Evolutionary conservation across 2,329 filamentous ascomycete species (phyloP).

Genomic region (Cryoendolithus antarcticus): DNA sequence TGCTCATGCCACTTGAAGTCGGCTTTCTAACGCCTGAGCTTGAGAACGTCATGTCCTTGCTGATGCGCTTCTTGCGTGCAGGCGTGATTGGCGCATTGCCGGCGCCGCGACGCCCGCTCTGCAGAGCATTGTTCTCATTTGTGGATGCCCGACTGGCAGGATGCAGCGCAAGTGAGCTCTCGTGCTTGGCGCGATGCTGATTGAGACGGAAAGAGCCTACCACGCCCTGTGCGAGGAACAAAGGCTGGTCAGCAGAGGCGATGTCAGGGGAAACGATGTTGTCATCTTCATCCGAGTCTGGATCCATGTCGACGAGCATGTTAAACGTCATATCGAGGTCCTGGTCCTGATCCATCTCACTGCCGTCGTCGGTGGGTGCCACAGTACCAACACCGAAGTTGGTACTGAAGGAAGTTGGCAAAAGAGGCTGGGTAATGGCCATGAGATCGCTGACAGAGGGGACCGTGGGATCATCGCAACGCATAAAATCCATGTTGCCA

Average conservation of each 20-base stretch:
- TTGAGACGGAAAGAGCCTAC: conserved; percentile 66
- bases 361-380: conserved; percentile 3
- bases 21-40: conserved; percentile 19
- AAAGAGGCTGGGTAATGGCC: too few species aligned
- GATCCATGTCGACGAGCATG: conserved; percentile 6
- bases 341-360: conserved; percentile 4
- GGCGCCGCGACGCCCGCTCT: conserved; percentile 52
- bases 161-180: conserved; percentile 46
- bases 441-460: too few species aligned
- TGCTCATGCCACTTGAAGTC: conserved; percentile 5
- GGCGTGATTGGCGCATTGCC: conserved; percentile 59
- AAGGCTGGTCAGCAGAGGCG: conserved; percentile 19
- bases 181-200: conserved; percentile 37
- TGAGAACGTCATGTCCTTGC: conserved; percentile 14
- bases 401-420: too few species aligned
- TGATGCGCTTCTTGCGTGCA: conserved; percentile 37
- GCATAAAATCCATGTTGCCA: conserved; percentile 15
- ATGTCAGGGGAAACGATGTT: conserved; percentile 1
- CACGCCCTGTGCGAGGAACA: conserved; percentile 44
- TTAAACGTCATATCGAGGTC: background rate
- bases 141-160: conserved; percentile 50
- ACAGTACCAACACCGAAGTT: background rate
- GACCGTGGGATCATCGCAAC: conserved; percentile 37
- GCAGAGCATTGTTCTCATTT: conserved; percentile 48
- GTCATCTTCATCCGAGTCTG: conserved; percentile 37